Conservation (phyloP, 2,329 filamentous ascomycete genomes). For the Onygenales sp. region DNA sequence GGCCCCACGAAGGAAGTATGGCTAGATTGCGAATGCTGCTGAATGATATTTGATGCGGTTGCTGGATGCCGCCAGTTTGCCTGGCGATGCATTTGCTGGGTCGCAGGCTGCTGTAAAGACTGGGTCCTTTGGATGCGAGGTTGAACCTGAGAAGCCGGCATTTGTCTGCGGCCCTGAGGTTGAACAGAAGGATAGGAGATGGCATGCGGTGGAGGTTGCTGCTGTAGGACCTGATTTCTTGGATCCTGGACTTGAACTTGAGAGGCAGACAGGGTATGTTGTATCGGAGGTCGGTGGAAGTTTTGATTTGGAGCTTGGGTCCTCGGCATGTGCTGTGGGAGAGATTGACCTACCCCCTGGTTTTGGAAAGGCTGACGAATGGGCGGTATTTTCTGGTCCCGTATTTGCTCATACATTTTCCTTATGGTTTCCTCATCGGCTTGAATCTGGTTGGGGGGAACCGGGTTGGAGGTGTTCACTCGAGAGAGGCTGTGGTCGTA, state of each 20-base stretch:
- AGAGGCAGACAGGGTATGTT: neutral
- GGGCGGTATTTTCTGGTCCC: neutral
- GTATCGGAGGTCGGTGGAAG: too few relatives aligned
- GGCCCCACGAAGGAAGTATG: neutral
- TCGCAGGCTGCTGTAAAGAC: neutral
- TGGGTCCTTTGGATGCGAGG: neutral
- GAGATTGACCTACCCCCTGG: neutral
- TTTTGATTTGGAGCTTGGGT: neutral
- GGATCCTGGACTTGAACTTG: too few relatives aligned
- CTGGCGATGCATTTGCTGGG: neutral
- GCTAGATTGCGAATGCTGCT: neutral
- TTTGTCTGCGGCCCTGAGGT: too few relatives aligned
- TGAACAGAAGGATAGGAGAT: too few relatives aligned
- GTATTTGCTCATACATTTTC: constrained; percentile 9
- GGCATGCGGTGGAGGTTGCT: too few relatives aligned
- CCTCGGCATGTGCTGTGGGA: neutral
- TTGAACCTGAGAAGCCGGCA: neutral
- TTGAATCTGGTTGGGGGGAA: constrained; percentile 6
- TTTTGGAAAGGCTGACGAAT: neutral
- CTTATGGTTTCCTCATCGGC: constrained; percentile 12
- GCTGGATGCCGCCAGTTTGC: neutral
- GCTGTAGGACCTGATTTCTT: too few relatives aligned
- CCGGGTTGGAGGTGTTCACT: neutral
- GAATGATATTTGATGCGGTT: neutral
- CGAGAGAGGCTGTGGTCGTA: constrained; percentile 12